Percentiles rank a stretch among this genome's conserved stretches.
Evolutionary conservation across 1,284 basidiomycete genomes (phyloP).

Genomic region (Cystobasidiaceae sp.): DNA sequence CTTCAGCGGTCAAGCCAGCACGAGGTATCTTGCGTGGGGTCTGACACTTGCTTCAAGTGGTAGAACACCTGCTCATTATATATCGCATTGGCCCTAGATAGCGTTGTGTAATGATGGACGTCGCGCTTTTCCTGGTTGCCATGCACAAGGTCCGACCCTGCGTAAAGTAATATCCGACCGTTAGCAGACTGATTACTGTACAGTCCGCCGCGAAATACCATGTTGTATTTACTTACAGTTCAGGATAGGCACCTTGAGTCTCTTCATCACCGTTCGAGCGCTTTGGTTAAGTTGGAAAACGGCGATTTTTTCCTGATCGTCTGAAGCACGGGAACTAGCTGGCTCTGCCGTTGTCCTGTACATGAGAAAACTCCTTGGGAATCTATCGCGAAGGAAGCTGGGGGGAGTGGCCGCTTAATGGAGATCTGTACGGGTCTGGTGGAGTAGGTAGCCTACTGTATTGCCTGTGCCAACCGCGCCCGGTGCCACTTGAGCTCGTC

Average conservation of each 20-base stretch:
- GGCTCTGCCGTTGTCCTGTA: conserved; percentile 23
- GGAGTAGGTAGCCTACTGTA: not conserved
- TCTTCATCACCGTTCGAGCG: conserved; percentile 7
- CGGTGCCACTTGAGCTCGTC: conserved; percentile 19
- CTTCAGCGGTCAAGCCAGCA: conserved; percentile 17
- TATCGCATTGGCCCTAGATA: not conserved
- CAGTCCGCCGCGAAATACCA: not conserved
- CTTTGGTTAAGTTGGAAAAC: conserved; percentile 29
- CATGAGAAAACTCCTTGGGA: conserved; percentile 14
- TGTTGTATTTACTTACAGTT: not conserved
- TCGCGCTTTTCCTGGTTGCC: conserved; percentile 18
- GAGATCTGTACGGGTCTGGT: not conserved
- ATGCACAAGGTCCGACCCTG: conserved; percentile 15
- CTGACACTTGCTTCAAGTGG: conserved; percentile 4
- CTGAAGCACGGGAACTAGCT: not conserved
- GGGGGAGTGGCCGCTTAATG: not conserved
- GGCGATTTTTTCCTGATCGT: conserved; percentile 13
- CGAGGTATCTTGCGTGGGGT: not conserved
- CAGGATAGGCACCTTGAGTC: conserved; percentile 11
- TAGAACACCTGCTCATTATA: conserved; percentile 17
- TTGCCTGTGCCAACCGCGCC: not conserved
- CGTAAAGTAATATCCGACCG: not conserved
- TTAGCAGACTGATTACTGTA: not conserved
- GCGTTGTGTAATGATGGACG: conserved; percentile 18
- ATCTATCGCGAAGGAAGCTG: conserved; percentile 9